These are phyloP conservation scores for Pleurotus ostreatus DNA, from an alignment of 768 basidiomycete genomes.

Conservation along the genomic window DNA sequence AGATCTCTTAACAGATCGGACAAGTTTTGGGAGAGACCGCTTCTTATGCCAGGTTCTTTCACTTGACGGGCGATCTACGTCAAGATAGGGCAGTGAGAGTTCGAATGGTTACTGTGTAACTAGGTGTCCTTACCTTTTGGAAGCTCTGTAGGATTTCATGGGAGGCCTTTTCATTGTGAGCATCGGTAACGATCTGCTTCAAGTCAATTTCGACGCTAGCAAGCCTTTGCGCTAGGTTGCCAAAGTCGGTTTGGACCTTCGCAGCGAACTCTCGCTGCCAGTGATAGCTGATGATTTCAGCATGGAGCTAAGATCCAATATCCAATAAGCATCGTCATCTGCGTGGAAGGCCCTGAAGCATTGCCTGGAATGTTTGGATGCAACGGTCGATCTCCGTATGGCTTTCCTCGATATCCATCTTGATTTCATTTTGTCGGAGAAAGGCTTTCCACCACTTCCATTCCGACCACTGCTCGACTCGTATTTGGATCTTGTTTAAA, in stretches of 20 bases:
- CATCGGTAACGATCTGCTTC: neutral
- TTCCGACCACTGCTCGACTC: neutral
- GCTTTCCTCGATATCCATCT: neutral
- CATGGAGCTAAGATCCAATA: neutral
- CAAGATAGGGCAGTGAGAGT: neutral
- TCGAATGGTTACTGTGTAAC: neutral
- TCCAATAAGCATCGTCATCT: neutral
- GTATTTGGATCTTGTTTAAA: neutral
- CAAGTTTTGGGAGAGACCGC: neutral
- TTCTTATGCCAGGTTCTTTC: neutral
- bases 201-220: neutral
- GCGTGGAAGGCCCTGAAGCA: neutral
- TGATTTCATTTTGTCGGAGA: neutral
- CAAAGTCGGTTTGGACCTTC: neutral
- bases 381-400: neutral
- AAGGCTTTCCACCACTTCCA: neutral
- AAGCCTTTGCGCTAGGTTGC: neutral
- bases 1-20: neutral
- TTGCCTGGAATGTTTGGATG: neutral
- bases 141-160: neutral
- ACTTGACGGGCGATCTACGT: neutral
- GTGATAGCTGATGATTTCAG: neutral
- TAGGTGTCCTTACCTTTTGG: neutral
- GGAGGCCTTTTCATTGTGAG: neutral
- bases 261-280: neutral